Percentiles rank a stretch among this genome's conserved stretches.
Conservation (phyloP, 768 basidiomycete genomes). For the Nidularia pulvinata region DNA sequence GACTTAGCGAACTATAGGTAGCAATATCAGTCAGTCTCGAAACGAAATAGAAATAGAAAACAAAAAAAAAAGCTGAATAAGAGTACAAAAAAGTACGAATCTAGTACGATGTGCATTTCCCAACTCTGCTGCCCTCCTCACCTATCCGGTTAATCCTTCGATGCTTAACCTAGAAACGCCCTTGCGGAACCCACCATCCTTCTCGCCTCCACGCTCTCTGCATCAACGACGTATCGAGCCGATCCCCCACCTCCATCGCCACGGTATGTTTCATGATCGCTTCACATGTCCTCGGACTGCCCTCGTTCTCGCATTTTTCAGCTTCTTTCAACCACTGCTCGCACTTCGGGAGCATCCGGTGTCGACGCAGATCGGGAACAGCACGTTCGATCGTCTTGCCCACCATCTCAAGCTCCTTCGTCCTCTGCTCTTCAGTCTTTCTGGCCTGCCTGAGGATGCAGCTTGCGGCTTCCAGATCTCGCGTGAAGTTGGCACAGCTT, state of each 20-base stretch:
- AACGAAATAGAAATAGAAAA: neutral
- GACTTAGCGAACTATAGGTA: conserved; percentile 85
- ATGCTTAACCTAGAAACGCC: conserved; percentile 87
- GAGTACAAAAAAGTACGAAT: conserved; percentile 36
- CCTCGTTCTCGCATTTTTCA: conserved; percentile 86
- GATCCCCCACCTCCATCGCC: conserved; percentile 94
- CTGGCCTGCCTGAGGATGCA: conserved; percentile 84
- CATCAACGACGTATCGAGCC: conserved; percentile 86
- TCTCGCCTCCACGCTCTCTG: conserved; percentile 74
- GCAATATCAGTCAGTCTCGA: conserved; percentile 84
- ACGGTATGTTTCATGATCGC: conserved; percentile 95
- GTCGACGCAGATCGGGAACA: conserved; percentile 76
- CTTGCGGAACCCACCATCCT: conserved; percentile 82
- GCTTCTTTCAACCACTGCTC: conserved; percentile 99
- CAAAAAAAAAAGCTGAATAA: neutral
- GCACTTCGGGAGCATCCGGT: conserved; percentile 83
- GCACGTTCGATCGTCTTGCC: conserved; percentile 90
- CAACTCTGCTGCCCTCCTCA: conserved; percentile 83
- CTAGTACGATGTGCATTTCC: conserved; percentile 91
- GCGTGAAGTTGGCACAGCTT: conserved; percentile 92
- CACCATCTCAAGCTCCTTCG: conserved; percentile 70
- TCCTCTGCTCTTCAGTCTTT: conserved; percentile 49
- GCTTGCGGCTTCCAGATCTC: conserved; percentile 98
- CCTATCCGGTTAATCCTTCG: conserved; percentile 89
- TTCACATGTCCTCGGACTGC: conserved; percentile 84